Base-by-base conservation (phyloP, 371 early-diverging fungal genomes). In the Saksenaea vasiformis region DNA sequence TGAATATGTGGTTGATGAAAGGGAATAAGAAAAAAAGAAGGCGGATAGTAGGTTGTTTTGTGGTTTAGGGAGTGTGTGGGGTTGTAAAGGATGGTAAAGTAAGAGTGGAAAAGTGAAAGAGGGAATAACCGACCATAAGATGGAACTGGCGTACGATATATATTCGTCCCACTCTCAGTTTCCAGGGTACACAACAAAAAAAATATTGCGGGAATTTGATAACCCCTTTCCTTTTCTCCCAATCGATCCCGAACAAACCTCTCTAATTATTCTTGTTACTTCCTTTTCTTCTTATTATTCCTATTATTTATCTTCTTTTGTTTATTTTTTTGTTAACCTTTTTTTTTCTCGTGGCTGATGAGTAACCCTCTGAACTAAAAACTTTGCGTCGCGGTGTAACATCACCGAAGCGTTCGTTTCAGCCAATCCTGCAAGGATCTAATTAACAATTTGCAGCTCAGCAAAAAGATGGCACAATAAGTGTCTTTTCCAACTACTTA, bases 391-490 rank as follows among this genome's bases (percentile, higher is more conserved):
- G 17, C 22, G 22, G 51, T 47, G 51, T 47, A 47, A 47, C 51
- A 47, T 22, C 51, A 47, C 22, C 7, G 3, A 19, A 22, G 19
- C 22, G 24, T 47, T 22, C 9, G 51, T 47, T 47, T 22, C 51
- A 47, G 24, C 51, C 51, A 22, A 22, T 47, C 51, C 51, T 47
- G 51, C 51, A 47, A 47, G 51, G 51, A 47, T 22, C 51, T 47
- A 47, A 47, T 47, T 47, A 47, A 47, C 26, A 22, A 47, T 22
- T 47, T 47, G 22, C 11, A 47, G 17, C 51, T 47, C 51, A 47
- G 51, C 51, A 19, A 22, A 10, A 47, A 22, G 44, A 19, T 11
- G 44, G 19, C 14, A 44, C 11, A 1, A 44, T 14, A 44, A n/a
- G 14, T 22, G 17, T 4, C 24, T 47, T 22, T 47, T 22, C 38